Conservation (phyloP, 306 rosid genomes). For the Quercus mongolica region DNA sequence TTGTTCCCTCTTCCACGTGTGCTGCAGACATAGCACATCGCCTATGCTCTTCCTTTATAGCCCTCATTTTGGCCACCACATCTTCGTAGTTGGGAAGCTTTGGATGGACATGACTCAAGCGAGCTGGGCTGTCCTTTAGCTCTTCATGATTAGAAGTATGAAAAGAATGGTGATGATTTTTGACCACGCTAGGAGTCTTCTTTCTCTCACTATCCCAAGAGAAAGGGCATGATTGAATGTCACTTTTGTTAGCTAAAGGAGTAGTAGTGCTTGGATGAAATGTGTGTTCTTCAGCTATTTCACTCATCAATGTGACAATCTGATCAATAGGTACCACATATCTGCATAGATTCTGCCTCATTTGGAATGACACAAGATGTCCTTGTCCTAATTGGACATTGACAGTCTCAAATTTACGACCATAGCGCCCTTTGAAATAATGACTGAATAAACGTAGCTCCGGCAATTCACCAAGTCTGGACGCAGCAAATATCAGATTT, state of each 20-base stretch:
- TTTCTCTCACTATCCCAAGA: neutral
- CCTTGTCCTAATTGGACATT: constrained; percentile 15
- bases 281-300: constrained; percentile 4
- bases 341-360: neutral
- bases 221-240: neutral
- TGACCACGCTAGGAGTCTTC: too few relatives aligned
- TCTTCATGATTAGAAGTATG: neutral
- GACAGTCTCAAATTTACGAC: constrained; percentile 10
- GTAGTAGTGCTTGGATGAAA: too few relatives aligned
- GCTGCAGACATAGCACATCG: neutral
- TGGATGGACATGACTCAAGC: constrained; percentile 25
- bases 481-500: constrained; percentile 31
- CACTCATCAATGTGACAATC: constrained; percentile 10
- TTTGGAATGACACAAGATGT: constrained; percentile 1
- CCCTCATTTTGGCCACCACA: neutral
- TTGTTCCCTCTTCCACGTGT: too few relatives aligned
- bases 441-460: neutral
- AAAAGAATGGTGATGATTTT: neutral
- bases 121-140: neutral
- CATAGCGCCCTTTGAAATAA: constrained; percentile 20
- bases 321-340: constrained; percentile 3
- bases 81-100: constrained; percentile 26
- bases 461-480: constrained; percentile 34
- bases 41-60: neutral
- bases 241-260: neutral